Conservation (phyloP, 345 rosid species). For the Citrus hindsii region DNA sequence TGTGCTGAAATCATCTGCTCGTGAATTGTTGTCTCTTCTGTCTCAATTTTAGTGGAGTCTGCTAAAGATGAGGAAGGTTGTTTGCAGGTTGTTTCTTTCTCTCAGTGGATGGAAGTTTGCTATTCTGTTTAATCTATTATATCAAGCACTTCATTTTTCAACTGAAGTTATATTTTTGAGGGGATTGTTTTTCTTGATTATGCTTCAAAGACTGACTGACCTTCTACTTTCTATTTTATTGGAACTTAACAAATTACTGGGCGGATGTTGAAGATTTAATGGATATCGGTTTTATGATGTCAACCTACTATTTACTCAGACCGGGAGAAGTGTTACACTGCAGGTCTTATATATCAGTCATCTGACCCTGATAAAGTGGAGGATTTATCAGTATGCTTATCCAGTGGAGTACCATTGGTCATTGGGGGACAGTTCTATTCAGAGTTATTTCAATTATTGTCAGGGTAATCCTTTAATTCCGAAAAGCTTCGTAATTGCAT, state of each 20-base stretch:
- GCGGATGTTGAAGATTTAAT: background rate
- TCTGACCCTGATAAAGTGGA: background rate
- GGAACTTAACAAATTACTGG: background rate
- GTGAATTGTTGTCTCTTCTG: slow-evolving; percentile 57
- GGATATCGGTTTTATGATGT: background rate
- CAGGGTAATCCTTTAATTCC: no score
- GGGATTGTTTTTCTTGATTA: background rate
- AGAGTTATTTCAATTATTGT: no score
- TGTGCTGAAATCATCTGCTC: slow-evolving; percentile 55
- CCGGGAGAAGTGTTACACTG: background rate
- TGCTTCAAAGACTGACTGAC: background rate
- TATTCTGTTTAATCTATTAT: background rate
- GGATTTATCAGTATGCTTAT: background rate
- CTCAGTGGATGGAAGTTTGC: slow-evolving; percentile 1
- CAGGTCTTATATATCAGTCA: background rate
- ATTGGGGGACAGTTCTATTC: background rate
- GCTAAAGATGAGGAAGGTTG: slow-evolving; percentile 82
- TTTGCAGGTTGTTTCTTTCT: slow-evolving; percentile 57
- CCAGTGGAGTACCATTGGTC: background rate
- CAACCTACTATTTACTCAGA: background rate
- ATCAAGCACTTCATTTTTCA: background rate
- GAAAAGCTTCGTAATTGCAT: background rate
- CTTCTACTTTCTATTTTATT: background rate
- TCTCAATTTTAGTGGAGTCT: slow-evolving; percentile 64
- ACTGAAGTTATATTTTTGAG: background rate